Base-by-base conservation (phyloP, 2,329 filamentous ascomycete species). In the Ophiostoma populinum region DNA sequence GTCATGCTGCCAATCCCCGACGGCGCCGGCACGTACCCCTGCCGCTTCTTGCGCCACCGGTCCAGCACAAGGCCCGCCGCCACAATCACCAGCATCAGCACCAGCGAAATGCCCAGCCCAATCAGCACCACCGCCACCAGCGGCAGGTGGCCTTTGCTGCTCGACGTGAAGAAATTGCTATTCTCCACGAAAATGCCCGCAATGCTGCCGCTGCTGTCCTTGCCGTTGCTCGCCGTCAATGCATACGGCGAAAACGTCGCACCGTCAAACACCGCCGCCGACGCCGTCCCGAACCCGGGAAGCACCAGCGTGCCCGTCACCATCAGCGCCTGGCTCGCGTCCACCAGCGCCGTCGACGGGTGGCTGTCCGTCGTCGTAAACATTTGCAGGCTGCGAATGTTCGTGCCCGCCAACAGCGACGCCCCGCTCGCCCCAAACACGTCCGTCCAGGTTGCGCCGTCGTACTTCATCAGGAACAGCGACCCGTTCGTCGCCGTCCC, bases 241-340 rank as follows among this genome's bases (percentile, higher is more conserved):
- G 83, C 68, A 52, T 87, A 93, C 0, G 90, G 87, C 34, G 64
- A 63, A 51, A 87, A 74, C 3, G 62, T 59, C 9, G 75, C 82
- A 47, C 90, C 90, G 49, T 95, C 82, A 60, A 80, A 98, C 19
- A 94, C 61, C 7, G 76, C 87, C 7, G 82, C 85, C 11, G 87
- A 92, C 6, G 79, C 82, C 38, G 75, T 76, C 39, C 87, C 86
- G 50, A 85, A 85, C 32, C 61, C 59, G 0, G 78, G 71, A 13
- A 95, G 64, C 43, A 73, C 67, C 45, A 98, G 70, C 35, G 78
- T 70, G 25, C 90, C 90, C n/a, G 82, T 82, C 33, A 95, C 61
- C 56, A 98, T 67, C 24, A 98, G 68, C 4, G 73, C 67, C 51
- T 90, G 73, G 42, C 73, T 63, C 13, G 66, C 56, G 34, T 73